Base-by-base conservation (phyloP, 75 land plant species). In the Picea sitchensis region DNA sequence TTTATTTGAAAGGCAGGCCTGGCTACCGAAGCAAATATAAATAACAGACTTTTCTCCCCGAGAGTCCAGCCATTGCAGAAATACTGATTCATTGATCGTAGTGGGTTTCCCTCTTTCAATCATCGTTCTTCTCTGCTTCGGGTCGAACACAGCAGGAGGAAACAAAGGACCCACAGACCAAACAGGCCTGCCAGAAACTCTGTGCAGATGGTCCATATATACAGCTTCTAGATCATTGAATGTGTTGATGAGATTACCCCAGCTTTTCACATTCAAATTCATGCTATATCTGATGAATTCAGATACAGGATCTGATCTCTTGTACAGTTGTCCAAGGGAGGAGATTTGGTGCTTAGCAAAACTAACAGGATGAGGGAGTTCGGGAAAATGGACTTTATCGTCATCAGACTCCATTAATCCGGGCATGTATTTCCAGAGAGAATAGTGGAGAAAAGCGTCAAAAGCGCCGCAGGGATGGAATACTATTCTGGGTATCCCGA, bases 81-180 rank as follows among this genome's bases (percentile, higher is more conserved):
- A 32, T 20, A 7, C 20, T 2, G 73, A 34, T 38, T 69, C 83
- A 1, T 82, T 61, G 13, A 18, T 59, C 57, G 75, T 38, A 58
- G 26, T 0, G 67, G 21, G 30, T 64, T n/a, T n/a, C 9, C 67
- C 67, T n/a, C 67, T 64, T 26, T n/a, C 21, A 64, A 9, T 26
- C 30, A n/a, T 26, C 15, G 67, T n/a, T n/a, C 67, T 21, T 26
- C 67, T 26, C 26, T 11, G 30, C 12, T n/a, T 64, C 20, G 26
- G 67, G 11, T 51, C 56, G 56, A 51, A 41, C 51, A 34, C 11
- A 7, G 32, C 61, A 15, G 21, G 38, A 38, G 75, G 61, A 21
- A 51, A 14, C 7, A 87, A 11, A 30, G 89, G 88, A 4, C 91
- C 85, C 58, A 87, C 85, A 0, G 85, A 84, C 80, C 80, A 87